Evolutionary conservation across 2,329 filamentous ascomycete genomes (phyloP), one percentile per base, ranked within the genome.

Genomic region (Lachnellula cervina): DNA sequence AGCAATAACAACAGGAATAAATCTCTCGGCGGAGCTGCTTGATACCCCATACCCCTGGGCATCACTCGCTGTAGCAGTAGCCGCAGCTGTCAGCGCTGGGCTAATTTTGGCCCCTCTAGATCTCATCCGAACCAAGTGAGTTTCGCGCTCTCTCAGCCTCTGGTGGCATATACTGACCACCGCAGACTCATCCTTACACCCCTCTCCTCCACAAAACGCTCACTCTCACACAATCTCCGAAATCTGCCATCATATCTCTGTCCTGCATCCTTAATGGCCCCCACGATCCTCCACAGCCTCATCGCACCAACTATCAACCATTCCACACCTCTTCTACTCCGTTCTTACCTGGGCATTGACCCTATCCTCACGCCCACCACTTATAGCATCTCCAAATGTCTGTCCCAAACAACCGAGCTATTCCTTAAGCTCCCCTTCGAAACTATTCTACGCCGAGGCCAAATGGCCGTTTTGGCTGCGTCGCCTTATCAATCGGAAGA

Each of bases 341-440:
- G 92, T 63, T 87, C 89, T n/a, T 87, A 89, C 58, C 83, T 97
- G 62, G 80, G 86, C 60, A 86, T 97, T 65, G 90, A 96, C 70
- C 89, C 88, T 23, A 81, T 94, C 54, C 75, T 87, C 32, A 90
- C 90, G 5, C 92, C 94, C 0, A 84, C 85, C 44, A 82, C 88
- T 14, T 97, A 95, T 77, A 90, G 87, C 19, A 70, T 96, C 46
- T 84, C 85, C 67, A 89, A 89, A 52, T 96, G 97, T 73, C 78
- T 89, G 62, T 84, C 89, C 14, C 91, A 89, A 2, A 85, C 86
- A 0, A 79, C 84, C 2, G 92, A 96, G 49, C 81, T 97, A 34
- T 88, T 94, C 65, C 73, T 96, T 62, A 92, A 93, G 67, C 82
- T 97, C 13, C 94, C 94, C 0, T 77, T 97, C 4, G 94, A 99